Percentiles rank a stretch among this genome's conserved stretches.
These are phyloP conservation scores for Primulina huaijiensis DNA, from an alignment of 257 asterid species.

Conservation along the genomic window DNA sequence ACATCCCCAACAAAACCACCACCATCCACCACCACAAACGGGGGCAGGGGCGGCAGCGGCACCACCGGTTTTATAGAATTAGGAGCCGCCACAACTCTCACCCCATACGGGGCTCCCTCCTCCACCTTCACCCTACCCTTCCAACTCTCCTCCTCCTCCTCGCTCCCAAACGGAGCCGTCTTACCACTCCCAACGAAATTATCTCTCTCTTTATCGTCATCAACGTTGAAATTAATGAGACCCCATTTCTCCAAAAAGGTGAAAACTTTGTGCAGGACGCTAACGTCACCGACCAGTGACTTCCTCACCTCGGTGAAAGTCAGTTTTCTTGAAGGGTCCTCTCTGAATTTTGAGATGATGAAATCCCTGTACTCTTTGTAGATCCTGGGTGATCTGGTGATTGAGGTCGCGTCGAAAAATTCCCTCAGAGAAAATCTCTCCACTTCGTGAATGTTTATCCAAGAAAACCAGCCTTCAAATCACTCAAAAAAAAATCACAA, in stretches of 20 bases:
- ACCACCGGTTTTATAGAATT: conserved; percentile 70
- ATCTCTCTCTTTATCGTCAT: conserved; percentile 14
- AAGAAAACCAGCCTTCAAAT: conserved; percentile 77
- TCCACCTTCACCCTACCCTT: conserved; percentile 74
- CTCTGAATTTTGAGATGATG: conserved; percentile 73
- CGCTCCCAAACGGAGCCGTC: conserved; percentile 23
- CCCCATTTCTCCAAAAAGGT: conserved; percentile 90
- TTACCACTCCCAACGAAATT: conserved; percentile 19
- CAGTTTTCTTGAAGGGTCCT: conserved; percentile 58
- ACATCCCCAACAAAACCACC: conserved; percentile 45
- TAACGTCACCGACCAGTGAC: conserved; percentile 83
- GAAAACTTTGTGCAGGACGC: conserved; percentile 71
- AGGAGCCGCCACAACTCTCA: conserved; percentile 87
- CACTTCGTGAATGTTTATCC: conserved; percentile 78
- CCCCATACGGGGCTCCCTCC: conserved; percentile 94
- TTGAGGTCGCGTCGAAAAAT: conserved; percentile 73
- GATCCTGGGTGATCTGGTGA: conserved; percentile 71
- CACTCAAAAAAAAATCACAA: conserved; percentile 6
- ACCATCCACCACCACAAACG: conserved; percentile 35
- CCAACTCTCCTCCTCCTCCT: conserved; percentile 51
- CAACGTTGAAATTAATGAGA: conserved; percentile 63
- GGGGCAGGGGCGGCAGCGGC: conserved; percentile 44
- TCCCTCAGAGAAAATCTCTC: conserved; percentile 70
- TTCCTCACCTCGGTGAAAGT: conserved; percentile 75
- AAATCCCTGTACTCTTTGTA: conserved; percentile 87